These are phyloP conservation scores for Kodamaea sagamina DNA, from an alignment of 805 yeast genomes.

Conservation along the genomic window DNA sequence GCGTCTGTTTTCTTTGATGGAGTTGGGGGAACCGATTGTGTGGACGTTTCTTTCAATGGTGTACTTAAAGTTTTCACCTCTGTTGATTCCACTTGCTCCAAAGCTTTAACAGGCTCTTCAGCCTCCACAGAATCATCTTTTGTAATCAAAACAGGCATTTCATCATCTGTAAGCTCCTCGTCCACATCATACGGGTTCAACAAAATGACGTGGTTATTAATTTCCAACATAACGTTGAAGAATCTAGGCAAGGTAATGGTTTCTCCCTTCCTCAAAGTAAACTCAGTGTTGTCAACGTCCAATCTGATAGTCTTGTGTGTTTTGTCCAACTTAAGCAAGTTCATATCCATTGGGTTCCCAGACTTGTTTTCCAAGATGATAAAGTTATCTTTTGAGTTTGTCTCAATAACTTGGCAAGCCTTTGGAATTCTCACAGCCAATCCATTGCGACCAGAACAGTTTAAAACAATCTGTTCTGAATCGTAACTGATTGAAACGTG, in stretches of 20 bases:
- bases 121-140: not conserved
- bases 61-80: not conserved
- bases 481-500: constrained; percentile 58
- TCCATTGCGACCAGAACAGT: constrained; percentile 85
- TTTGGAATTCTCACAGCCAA: constrained; percentile 64
- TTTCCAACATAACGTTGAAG: constrained; percentile 63
- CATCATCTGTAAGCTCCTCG: constrained; percentile 49
- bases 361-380: constrained; percentile 24
- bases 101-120: constrained; percentile 2
- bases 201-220: constrained; percentile 64
- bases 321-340: constrained; percentile 16
- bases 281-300: constrained; percentile 49
- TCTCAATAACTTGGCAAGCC: constrained; percentile 34
- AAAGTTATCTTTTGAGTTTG: constrained; percentile 23
- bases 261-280: constrained; percentile 63
- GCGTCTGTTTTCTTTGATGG: not conserved
- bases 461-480: constrained; percentile 48
- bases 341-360: constrained; percentile 22
- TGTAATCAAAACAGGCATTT: constrained; percentile 24
- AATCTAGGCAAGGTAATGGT: constrained; percentile 63
- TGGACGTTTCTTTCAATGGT: not conserved
- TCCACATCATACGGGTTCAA: constrained; percentile 50
- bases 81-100: too few species aligned
- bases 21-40: not conserved
- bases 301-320: constrained; percentile 41